Percentiles rank a stretch among this genome's conserved stretches.
These are phyloP conservation scores for Fusarium pseudoanthophilum DNA, from an alignment of 2,329 filamentous ascomycete species.

Conservation along the genomic window DNA sequence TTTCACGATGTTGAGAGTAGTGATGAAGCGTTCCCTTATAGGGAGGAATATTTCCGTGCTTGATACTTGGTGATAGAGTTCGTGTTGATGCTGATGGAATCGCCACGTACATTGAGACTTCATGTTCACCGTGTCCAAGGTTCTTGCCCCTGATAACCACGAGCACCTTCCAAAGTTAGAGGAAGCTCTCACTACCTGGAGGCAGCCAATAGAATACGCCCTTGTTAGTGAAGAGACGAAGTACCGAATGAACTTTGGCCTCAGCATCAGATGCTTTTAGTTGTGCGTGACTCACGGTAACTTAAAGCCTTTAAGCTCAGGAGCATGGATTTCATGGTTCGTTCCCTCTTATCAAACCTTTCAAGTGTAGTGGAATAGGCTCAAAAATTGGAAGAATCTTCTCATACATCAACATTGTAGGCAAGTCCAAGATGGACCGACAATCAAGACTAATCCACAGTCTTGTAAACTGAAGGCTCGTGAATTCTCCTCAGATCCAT, in stretches of 20 bases:
- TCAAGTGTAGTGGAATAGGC: not conserved
- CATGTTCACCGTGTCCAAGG: not conserved
- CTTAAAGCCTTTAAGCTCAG: not conserved
- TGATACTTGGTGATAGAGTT: not conserved
- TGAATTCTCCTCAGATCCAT: not conserved
- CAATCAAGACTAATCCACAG: not conserved
- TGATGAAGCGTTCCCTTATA: not conserved
- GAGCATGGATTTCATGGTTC: not conserved
- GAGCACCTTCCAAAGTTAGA: not conserved
- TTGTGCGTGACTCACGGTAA: not conserved
- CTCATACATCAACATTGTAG: rapidly evolving
- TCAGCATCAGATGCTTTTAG: not conserved
- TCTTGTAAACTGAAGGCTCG: not conserved
- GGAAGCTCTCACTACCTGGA: no score
- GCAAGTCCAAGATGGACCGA: not conserved
- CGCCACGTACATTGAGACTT: not conserved
- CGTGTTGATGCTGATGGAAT: not conserved
- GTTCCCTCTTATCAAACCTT: not conserved
- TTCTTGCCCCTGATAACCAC: not conserved
- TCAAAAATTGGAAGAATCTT: not conserved
- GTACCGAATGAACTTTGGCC: not conserved
- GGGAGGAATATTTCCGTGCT: not conserved
- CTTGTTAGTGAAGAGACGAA: not conserved
- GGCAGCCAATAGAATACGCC: not conserved
- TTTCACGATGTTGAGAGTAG: not conserved